Percentiles rank a stretch among this genome's conserved stretches.
phyloP scores from a whole-genome alignment of 192 early-diverging fungal species.

The Coemansia sp. region DNA sequence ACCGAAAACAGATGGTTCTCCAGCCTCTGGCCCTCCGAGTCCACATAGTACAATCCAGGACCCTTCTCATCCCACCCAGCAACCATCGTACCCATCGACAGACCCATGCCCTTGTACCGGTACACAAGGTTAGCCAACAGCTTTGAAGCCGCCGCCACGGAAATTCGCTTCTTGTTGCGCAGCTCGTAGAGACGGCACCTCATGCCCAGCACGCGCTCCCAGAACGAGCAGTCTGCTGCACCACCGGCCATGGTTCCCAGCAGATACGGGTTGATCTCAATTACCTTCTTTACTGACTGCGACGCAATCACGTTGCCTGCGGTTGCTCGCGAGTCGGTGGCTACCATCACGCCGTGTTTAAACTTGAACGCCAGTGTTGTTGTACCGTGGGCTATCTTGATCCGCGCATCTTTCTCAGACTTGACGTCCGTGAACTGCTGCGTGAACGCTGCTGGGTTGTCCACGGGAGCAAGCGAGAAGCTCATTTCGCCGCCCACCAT shows the following conservation, averaged over 20 bases:
- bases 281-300: conserved; percentile 96
- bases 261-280: conserved; percentile 98
- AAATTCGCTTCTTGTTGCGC: conserved; percentile 97
- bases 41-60: conserved; percentile 93
- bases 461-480: conserved; percentile 30
- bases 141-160: conserved; percentile 97
- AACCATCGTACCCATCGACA: conserved; percentile 99
- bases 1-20: conserved; percentile 91
- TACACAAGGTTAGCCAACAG: conserved; percentile 95
- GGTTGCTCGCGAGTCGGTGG: conserved; percentile 95
- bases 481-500: no score
- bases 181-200: conserved; percentile 93
- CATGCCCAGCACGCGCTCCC: conserved; percentile 96
- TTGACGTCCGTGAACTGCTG: conserved; percentile 73
- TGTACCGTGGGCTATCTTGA: conserved; percentile 95
- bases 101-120: conserved; percentile 96
- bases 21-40: conserved; percentile 88
- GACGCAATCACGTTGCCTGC: conserved; percentile 78
- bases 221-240: conserved; percentile 97
- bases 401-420: conserved; percentile 70
- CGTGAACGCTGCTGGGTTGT: conserved; percentile 82
- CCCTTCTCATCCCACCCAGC: conserved; percentile 94
- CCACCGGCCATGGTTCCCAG: conserved; percentile 99
- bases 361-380: conserved; percentile 99
- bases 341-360: conserved; percentile 87